Conservation (phyloP, 2,329 filamentous ascomycete species). For the Exophiala lecanii-corni region DNA sequence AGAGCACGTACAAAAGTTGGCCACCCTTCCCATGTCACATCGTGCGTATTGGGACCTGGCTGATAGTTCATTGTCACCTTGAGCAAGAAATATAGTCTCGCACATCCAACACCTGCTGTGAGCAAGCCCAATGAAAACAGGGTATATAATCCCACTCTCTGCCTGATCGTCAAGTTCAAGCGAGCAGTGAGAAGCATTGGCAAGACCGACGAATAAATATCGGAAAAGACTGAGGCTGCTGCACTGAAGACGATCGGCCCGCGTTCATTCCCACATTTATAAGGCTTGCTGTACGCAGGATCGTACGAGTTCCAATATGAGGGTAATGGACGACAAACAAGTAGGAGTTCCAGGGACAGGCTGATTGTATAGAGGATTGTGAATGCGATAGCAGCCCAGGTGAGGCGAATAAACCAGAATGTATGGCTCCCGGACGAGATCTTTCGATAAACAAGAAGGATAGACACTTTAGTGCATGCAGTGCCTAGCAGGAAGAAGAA, state of each 20-base stretch:
- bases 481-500: constrained; percentile 19
- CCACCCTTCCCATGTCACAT: constrained; percentile 19
- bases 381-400: constrained; percentile 14
- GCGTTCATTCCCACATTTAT: constrained; percentile 14
- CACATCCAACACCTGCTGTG: constrained; percentile 14
- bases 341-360: constrained; percentile 9
- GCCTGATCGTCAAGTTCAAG: constrained; percentile 10
- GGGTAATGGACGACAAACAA: constrained; percentile 12
- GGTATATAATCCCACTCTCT: constrained; percentile 12
- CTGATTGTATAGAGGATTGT: constrained; percentile 11
- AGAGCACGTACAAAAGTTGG: constrained; percentile 10
- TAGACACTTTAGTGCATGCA: constrained; percentile 16
- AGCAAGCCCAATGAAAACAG: constrained; percentile 20
- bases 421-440: constrained; percentile 13
- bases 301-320: constrained; percentile 18
- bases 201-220: constrained; percentile 18
- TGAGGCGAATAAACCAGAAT: constrained; percentile 16
- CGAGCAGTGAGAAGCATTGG: constrained; percentile 15
- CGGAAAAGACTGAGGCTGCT: constrained; percentile 15
- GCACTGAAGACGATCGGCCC: constrained; percentile 13
- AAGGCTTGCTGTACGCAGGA: constrained; percentile 7
- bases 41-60: constrained; percentile 11
- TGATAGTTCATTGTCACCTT: constrained; percentile 17
- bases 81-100: constrained; percentile 9
- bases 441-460: constrained; percentile 17